A percentile compares a stretch with the other conserved stretches of the same genome.
These are phyloP conservation scores for Brasenia schreberi DNA, from an alignment of 164 flowering plant genomes.

Conservation along the genomic window DNA sequence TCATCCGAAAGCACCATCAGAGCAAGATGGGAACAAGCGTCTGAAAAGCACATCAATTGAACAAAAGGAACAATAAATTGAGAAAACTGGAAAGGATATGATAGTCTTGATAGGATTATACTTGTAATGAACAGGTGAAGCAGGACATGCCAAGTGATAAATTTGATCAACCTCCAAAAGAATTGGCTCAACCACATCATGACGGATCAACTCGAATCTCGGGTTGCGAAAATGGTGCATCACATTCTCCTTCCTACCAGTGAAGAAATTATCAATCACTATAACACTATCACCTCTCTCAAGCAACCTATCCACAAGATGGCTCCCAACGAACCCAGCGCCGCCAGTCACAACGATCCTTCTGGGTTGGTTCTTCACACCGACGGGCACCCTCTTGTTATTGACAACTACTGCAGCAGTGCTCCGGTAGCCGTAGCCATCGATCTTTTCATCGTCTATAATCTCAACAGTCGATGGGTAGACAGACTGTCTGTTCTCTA, in stretches of 20 bases:
- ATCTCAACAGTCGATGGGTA: slow-evolving; percentile 6
- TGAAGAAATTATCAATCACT: slow-evolving; percentile 88
- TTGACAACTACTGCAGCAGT: not conserved
- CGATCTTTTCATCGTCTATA: slow-evolving; percentile 3
- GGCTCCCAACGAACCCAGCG: slow-evolving; percentile 93
- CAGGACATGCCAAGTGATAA: slow-evolving; percentile 94
- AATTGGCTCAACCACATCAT: slow-evolving; percentile 97
- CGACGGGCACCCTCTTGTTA: slow-evolving; percentile 47
- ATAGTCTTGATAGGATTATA: slow-evolving; percentile 91
- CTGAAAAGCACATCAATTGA: not conserved
- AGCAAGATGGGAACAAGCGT: too few species aligned
- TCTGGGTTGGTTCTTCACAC: slow-evolving; percentile 32
- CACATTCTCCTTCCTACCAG: slow-evolving; percentile 92
- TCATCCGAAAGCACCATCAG: too few species aligned
- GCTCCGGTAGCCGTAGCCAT: not conserved
- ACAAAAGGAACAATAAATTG: not conserved
- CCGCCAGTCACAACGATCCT: slow-evolving; percentile 93
- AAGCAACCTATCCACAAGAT: slow-evolving; percentile 79
- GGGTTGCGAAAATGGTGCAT: slow-evolving; percentile 73
- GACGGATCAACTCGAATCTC: slow-evolving; percentile 83
- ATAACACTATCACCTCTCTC: slow-evolving; percentile 81
- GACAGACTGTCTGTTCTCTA: slow-evolving; percentile 13
- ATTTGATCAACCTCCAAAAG: slow-evolving; percentile 94
- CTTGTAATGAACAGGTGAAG: slow-evolving; percentile 96
- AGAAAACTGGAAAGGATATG: slow-evolving; percentile 45